Conservation (phyloP, 192 early-diverging fungal species). For the Coemansia aciculifera region DNA sequence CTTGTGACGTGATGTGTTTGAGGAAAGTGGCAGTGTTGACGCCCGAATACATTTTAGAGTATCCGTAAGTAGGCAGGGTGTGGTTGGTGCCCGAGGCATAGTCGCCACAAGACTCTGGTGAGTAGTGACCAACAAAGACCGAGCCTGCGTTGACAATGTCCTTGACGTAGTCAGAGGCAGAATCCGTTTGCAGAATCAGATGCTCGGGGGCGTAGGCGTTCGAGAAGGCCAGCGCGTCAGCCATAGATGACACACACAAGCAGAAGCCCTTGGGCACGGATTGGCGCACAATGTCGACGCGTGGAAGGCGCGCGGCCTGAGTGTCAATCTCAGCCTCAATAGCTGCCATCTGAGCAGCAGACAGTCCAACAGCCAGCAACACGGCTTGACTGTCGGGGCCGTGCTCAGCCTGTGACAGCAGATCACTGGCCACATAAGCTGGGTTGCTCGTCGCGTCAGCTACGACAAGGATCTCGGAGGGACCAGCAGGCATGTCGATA, state of each 20-base stretch:
- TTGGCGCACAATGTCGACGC: constrained; percentile 84
- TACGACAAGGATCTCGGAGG: constrained; percentile 98
- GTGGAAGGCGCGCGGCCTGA: constrained; percentile 84
- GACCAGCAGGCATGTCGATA: constrained; percentile 99
- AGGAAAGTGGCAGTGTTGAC: constrained; percentile 95
- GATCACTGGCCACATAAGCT: constrained; percentile 91
- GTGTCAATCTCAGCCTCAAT: constrained; percentile 79
- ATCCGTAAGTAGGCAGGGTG: constrained; percentile 98
- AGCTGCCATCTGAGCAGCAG: constrained; percentile 63
- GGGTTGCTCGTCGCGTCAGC: constrained; percentile 84
- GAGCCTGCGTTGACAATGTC: constrained; percentile 87
- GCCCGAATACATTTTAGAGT: constrained; percentile 97
- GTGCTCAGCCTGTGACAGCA: constrained; percentile 97
- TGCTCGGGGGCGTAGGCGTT: constrained; percentile 98
- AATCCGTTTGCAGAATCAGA: constrained; percentile 89
- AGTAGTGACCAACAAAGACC: constrained; percentile 96
- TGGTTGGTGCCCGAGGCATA: constrained; percentile 99
- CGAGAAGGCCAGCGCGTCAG: constrained; percentile 85
- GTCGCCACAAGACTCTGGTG: constrained; percentile 97
- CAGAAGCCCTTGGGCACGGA: constrained; percentile 85
- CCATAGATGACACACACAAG: constrained; percentile 66
- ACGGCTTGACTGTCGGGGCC: constrained; percentile 96
- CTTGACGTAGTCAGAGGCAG: constrained; percentile 65
- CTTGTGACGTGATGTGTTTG: constrained; percentile 96
- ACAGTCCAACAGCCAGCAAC: constrained; percentile 79